Evolutionary conservation across 2,329 filamentous ascomycete genomes (phyloP), one percentile per base, ranked within the genome.

Genomic region (Daldinia eschscholtzii): DNA sequence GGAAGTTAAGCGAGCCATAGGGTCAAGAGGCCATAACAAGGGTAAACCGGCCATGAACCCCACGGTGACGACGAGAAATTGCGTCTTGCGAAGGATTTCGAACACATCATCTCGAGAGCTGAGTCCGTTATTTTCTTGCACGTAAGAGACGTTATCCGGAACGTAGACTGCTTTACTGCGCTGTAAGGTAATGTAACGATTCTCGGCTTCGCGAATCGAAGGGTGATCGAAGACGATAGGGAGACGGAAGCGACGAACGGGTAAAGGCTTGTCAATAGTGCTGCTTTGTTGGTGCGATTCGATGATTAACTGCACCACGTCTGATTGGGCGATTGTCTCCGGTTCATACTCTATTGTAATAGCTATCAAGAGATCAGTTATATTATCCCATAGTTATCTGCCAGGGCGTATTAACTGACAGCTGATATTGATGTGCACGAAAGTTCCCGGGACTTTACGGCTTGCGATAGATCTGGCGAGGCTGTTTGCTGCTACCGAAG

Each of bases 101-200:
- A 80, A 77, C 1, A 81, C 78, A 2, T 76, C 74, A 26, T 73
- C 61, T 3, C 80, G 74, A 13, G 74, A 73, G 6, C 73, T 50
- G 5, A 82, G 75, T 0, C 76, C 81, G 58, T 83, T 83, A 57
- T 78, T 80, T 39, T 77, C 74, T 4, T 79, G 75, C 2, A 83
- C 68, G 63, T 91, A 91, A 0, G 85, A 81, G 44, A 90, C 81
- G 61, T 90, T 90, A 70, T 88, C 86, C 0, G 89, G 89, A 0
- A 91, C 81, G 74, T 89, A 91, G 0, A 87, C 84, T 0, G 89
- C 89, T 56, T 88, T 84, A 1, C 85, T 83, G 6, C 89, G 83
- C 68, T 89, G 88, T 0, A 88, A 90, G 26, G 86, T 86, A 74
- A 86, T 86, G 76, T 91, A 91, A 3, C 89, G 83, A 52, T 86